A percentile compares a stretch with the other conserved stretches of the same genome.
Evolutionary conservation across 306 rosid species (phyloP).

Genomic region (Cercis canadensis): DNA sequence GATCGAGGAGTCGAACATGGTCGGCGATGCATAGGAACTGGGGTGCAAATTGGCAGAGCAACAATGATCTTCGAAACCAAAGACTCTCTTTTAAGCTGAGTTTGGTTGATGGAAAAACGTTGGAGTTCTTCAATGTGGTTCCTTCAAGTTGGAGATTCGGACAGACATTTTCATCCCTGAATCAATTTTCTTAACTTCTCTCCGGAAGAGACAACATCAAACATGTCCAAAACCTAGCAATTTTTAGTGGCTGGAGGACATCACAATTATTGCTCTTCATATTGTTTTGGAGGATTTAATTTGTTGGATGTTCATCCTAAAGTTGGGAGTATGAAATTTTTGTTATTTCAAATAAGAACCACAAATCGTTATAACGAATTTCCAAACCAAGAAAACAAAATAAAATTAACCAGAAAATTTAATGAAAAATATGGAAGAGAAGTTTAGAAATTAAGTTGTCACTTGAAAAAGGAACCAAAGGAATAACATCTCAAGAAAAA

Average conservation of each 20-base stretch:
- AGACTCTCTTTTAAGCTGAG: constrained; percentile 72
- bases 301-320: too few relatives aligned
- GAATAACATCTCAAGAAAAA: too few relatives aligned
- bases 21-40: constrained; percentile 78
- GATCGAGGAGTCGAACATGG: constrained; percentile 60
- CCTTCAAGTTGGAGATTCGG: constrained; percentile 87
- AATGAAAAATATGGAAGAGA: too few relatives aligned
- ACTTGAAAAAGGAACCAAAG: too few relatives aligned
- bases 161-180: constrained; percentile 69
- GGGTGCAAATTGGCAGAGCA: constrained; percentile 92
- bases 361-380: too few relatives aligned
- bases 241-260: constrained; percentile 34
- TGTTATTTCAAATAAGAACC: too few relatives aligned
- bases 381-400: too few relatives aligned
- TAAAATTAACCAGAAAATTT: too few relatives aligned
- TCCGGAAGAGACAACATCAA: constrained; percentile 1
- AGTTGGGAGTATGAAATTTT: too few relatives aligned
- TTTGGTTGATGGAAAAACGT: constrained; percentile 58
- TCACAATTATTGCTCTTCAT: constrained; percentile 25
- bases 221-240: constrained; percentile 33
- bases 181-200: constrained; percentile 54
- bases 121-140: constrained; percentile 58
- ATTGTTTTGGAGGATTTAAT: constrained; percentile 24
- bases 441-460: too few relatives aligned
- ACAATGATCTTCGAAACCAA: constrained; percentile 59